Evolutionary conservation across 805 yeast species (phyloP), one percentile per base, ranked within the genome.

Genomic region (Torulaspora gathmanii): DNA sequence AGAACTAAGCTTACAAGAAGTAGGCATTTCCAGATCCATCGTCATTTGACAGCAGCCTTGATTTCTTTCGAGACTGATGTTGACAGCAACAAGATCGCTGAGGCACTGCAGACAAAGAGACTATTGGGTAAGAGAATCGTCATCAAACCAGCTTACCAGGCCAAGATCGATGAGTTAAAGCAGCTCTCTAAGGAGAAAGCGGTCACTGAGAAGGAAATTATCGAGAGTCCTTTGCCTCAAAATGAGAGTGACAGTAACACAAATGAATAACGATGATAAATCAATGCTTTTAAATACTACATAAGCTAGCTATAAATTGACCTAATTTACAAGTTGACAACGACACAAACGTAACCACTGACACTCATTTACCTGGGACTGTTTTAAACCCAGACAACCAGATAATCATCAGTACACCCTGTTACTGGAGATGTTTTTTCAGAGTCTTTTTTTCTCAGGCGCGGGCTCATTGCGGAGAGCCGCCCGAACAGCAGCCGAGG

Each of bases 31-130:
- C 56, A 54, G 43, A 62, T 70, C 48, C 63, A 62, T 25, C 69
- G 66, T 37, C 66, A 67, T 35, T 54, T 63, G 42, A 71, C 72
- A 11, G 72, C 75, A 41, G 87, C 86, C 41, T 72, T 74, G 65
- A 75, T 71, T 40, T 75, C 71, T 38, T 64, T 75, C 46, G 68
- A 70, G 13, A 68, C 69, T n/a, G 71, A 64, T 2, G 68, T 60
- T 15, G 72, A 72, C 2, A 55, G 77, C 29, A 63, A 64, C 3
- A 64, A 63, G n/a, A 78, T 82, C 2, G 63, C 76, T 36, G 67
- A 57, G 15, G 58, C 60, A 15, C 62, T 76, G 47, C 53, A 67
- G 33, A 65, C 61, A 26, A 63, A 64, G 47, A 70, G 67, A 45
- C 55, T 75, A 37, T 53, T 65, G 31, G 71, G 72, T 30, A 68